phyloP scores from a whole-genome alignment of 805 yeast species.

The Nakazawaea ishiwadae region DNA sequence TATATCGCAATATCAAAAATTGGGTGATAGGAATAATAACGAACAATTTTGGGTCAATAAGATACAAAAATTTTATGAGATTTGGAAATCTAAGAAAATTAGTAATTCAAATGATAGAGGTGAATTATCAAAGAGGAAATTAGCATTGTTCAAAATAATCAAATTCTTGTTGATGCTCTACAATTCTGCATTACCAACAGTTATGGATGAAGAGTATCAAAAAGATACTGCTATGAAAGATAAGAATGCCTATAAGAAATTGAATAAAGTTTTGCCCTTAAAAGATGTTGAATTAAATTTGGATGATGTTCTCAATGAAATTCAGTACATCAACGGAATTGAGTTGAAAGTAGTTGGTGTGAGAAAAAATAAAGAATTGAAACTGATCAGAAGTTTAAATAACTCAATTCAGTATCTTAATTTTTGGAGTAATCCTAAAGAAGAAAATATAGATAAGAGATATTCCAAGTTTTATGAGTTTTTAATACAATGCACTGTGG shows the following conservation, averaged over 20 bases:
- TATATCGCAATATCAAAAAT: slow-evolving; percentile 31
- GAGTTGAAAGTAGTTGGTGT: slow-evolving; percentile 71
- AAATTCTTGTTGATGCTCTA: slow-evolving; percentile 62
- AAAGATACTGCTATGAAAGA: slow-evolving; percentile 26
- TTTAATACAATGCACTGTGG: slow-evolving; percentile 29
- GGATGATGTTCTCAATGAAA: slow-evolving; percentile 20
- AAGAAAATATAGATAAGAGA: slow-evolving; percentile 1
- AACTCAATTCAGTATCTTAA: slow-evolving; percentile 7
- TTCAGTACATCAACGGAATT: slow-evolving; percentile 48
- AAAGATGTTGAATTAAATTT: slow-evolving; percentile 14
- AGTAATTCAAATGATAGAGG: slow-evolving; percentile 73
- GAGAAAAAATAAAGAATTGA: slow-evolving; percentile 26
- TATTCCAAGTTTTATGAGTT: slow-evolving; percentile 33
- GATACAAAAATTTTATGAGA: slow-evolving; percentile 78
- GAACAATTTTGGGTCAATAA: slow-evolving; percentile 74
- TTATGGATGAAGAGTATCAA: slow-evolving; percentile 49
- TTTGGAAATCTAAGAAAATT: slow-evolving; percentile 67
- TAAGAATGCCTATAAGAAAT: slow-evolving; percentile 34
- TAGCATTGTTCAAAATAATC: slow-evolving; percentile 56
- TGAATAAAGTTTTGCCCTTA: slow-evolving; percentile 24
- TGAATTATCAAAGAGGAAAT: slow-evolving; percentile 66
- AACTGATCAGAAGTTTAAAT: slow-evolving; percentile 12
- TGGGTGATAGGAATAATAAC: slow-evolving; percentile 32
- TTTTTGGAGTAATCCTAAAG: slow-evolving; percentile 16
- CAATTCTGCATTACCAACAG: slow-evolving; percentile 69